Base-by-base conservation (phyloP, 73 alveolate genomes). In the Uronychia binucleata region DNA sequence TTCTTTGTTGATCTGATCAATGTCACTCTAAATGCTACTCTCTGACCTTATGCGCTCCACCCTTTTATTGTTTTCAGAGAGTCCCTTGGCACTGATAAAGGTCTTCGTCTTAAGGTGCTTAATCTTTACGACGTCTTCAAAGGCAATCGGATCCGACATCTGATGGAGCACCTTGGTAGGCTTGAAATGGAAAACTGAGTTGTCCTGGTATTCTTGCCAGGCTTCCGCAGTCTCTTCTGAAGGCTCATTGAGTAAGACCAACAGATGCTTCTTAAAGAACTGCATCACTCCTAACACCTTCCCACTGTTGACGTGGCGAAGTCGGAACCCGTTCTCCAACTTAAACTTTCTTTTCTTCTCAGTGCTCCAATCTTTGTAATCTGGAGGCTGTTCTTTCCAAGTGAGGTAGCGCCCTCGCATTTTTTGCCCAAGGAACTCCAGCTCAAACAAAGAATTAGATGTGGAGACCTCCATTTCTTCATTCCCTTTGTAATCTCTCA, bases 221-320 rank as follows among this genome's bases (percentile, higher is more conserved):
- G 5, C 67, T 19, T 46, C 67, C 67, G 5, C 67, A n/a, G n/a
- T n/a, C n/a, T n/a, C n/a, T n/a, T n/a, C n/a, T n/a, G n/a, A n/a
- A n/a, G n/a, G n/a, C n/a, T n/a, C n/a, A n/a, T n/a, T n/a, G n/a
- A n/a, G n/a, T n/a, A n/a, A n/a, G n/a, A n/a, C n/a, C n/a, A n/a
- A n/a, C n/a, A n/a, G n/a, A n/a, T n/a, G n/a, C n/a, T n/a, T n/a
- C n/a, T n/a, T n/a, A n/a, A n/a, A n/a, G n/a, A n/a, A n/a, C n/a
- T n/a, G n/a, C n/a, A n/a, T n/a, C n/a, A n/a, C n/a, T n/a, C n/a
- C n/a, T n/a, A n/a, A n/a, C n/a, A n/a, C n/a, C n/a, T n/a, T n/a
- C 14, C 95, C 95, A 30, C 88, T 82, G 83, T 84, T 84, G 28
- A 89, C 30, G 74, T 89, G 95, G 59, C 95, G 57, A 33, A 89